Percentiles rank a stretch among this genome's conserved stretches.
These are phyloP conservation scores for Mycena haematopus DNA, from an alignment of 768 basidiomycete species.

Conservation along the genomic window DNA sequence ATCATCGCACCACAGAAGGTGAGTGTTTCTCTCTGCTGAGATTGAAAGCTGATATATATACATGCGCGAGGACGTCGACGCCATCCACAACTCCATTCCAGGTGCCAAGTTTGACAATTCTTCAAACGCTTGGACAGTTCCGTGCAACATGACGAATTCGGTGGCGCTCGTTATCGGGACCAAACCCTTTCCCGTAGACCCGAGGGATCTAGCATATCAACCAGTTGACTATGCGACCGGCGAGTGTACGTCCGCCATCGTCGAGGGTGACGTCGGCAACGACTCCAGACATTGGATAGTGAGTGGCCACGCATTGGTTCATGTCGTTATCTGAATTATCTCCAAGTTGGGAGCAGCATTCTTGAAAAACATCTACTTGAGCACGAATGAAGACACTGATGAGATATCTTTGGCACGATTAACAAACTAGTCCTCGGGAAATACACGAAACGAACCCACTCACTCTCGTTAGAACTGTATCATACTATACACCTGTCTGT, in stretches of 20 bases:
- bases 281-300: slow-evolving; percentile 66
- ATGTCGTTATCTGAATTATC: background rate
- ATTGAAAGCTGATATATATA: slow-evolving; percentile 3
- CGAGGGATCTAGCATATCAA: slow-evolving; percentile 61
- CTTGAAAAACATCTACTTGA: slow-evolving; percentile 32
- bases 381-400: slow-evolving; percentile 20
- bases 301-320: slow-evolving; percentile 35
- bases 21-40: background rate
- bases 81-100: slow-evolving; percentile 61
- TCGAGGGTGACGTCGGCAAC: slow-evolving; percentile 53
- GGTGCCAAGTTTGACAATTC: slow-evolving; percentile 55
- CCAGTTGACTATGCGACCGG: slow-evolving; percentile 59
- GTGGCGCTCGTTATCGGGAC: slow-evolving; percentile 68
- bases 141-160: slow-evolving; percentile 62
- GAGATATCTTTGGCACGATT: slow-evolving; percentile 20
- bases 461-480: slow-evolving; percentile 21
- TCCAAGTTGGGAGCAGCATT: slow-evolving; percentile 31
- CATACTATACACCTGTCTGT: slow-evolving; percentile 12
- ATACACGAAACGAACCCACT: background rate
- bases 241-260: slow-evolving; percentile 67
- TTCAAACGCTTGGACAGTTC: slow-evolving; percentile 64
- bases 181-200: slow-evolving; percentile 59
- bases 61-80: slow-evolving; percentile 51
- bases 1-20: slow-evolving; percentile 29
- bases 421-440: background rate